These are phyloP conservation scores for Blastomyces gilchristii DNA, from an alignment of 2,329 filamentous ascomycete species.

Conservation along the genomic window DNA sequence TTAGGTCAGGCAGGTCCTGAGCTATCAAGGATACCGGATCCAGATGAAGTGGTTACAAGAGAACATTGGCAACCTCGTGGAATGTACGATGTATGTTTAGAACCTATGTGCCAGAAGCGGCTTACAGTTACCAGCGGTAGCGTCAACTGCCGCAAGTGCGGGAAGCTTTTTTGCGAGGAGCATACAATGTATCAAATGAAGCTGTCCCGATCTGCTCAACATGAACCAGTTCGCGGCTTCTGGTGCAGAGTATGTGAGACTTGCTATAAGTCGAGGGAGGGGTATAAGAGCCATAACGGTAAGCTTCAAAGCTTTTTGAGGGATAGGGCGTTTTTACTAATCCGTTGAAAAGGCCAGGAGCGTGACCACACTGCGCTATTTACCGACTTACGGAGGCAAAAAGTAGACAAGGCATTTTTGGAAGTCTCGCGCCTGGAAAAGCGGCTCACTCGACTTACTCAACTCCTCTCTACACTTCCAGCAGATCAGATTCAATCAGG, in stretches of 20 bases:
- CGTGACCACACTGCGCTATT: slow-evolving; percentile 67
- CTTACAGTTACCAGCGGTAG: slow-evolving; percentile 70
- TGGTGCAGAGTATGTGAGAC: slow-evolving; percentile 97
- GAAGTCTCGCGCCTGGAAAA: slow-evolving; percentile 88
- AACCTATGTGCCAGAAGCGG: slow-evolving; percentile 72
- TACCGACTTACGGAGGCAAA: slow-evolving; percentile 58
- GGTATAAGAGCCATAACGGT: slow-evolving; percentile 81
- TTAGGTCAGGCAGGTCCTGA: slow-evolving; percentile 20
- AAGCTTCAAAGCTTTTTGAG: slow-evolving; percentile 3
- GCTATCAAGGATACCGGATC: slow-evolving; percentile 47
- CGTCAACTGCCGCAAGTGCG: slow-evolving; percentile 90
- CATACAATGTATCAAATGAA: slow-evolving; percentile 99
- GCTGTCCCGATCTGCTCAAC: slow-evolving; percentile 73
- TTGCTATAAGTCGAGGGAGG: slow-evolving; percentile 94
- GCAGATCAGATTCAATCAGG: slow-evolving; percentile 51
- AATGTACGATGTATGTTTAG: slow-evolving; percentile 69
- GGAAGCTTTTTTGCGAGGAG: slow-evolving; percentile 86
- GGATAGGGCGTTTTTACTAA: slow-evolving; percentile 4
- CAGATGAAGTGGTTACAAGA: slow-evolving; percentile 80
- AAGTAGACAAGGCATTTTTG: slow-evolving; percentile 72
- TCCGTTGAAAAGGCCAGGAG: slow-evolving; percentile 42
- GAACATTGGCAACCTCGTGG: slow-evolving; percentile 78
- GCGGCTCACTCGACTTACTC: slow-evolving; percentile 78
- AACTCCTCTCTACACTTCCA: slow-evolving; percentile 65
- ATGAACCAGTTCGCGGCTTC: slow-evolving; percentile 79